phyloP scores from a whole-genome alignment of 306 rosid genomes.

The Fragaria vesca region DNA sequence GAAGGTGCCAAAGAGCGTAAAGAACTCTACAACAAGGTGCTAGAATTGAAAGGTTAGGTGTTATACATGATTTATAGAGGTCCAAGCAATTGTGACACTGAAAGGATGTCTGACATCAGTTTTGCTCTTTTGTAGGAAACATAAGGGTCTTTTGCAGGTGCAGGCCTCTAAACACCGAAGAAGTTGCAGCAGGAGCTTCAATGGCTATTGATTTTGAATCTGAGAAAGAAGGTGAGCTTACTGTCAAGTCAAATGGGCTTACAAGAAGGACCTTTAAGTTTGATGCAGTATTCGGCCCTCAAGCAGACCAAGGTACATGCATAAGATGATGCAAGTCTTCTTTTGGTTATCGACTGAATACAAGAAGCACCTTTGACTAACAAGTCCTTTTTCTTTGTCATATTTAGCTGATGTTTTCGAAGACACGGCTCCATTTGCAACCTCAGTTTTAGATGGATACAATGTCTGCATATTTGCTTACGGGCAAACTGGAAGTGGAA shows the following conservation, averaged over 20 bases:
- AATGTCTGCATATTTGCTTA: conserved; percentile 95
- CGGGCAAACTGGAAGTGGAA: conserved; percentile 96
- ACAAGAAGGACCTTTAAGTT: conserved; percentile 72
- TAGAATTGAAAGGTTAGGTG: conserved; percentile 82
- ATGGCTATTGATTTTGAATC: conserved; percentile 81
- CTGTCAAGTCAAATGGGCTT: conserved; percentile 72
- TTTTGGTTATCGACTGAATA: conserved; percentile 8
- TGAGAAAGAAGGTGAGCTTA: conserved; percentile 81
- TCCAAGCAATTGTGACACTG: conserved; percentile 7
- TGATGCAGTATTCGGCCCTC: conserved; percentile 85
- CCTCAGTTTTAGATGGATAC: conserved; percentile 90
- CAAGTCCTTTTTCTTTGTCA: conserved; percentile 19
- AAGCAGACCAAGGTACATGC: conserved; percentile 75
- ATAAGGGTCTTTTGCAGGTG: conserved; percentile 96
- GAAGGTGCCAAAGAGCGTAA: conserved; percentile 75
- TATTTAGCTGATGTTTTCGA: conserved; percentile 68
- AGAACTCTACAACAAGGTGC: conserved; percentile 85
- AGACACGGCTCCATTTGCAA: conserved; percentile 78
- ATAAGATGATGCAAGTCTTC: conserved; percentile 1
- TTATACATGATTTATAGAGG: conserved; percentile 22
- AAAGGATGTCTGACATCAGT: conserved; percentile 29
- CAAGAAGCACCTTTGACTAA: conserved; percentile 12
- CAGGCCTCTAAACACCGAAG: conserved; percentile 79
- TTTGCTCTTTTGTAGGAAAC: conserved; percentile 60
- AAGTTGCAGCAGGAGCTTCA: conserved; percentile 64